These are phyloP conservation scores for Cladosporium sp. DNA, from an alignment of 2,329 filamentous ascomycete species.

Conservation along the genomic window DNA sequence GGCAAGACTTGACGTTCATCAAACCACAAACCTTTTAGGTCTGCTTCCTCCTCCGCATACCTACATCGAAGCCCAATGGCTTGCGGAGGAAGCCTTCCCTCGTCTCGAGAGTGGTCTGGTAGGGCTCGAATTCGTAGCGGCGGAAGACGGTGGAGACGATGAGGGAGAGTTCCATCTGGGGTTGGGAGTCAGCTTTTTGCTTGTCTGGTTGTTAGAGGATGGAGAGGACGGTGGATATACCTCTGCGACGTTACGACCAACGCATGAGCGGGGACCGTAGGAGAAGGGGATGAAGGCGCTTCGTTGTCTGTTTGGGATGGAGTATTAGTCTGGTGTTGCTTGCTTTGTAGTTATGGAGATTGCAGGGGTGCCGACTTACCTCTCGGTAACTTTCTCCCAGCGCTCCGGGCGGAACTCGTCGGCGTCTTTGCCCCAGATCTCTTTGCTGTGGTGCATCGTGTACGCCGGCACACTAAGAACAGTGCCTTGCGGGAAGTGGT, in stretches of 20 bases:
- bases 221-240: background rate
- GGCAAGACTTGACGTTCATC: no score
- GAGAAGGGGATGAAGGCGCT: constrained; percentile 39
- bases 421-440: constrained; percentile 40
- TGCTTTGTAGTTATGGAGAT: background rate
- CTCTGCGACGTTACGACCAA: constrained; percentile 40
- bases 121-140: constrained; percentile 33
- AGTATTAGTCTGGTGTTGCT: background rate
- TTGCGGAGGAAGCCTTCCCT: constrained; percentile 34
- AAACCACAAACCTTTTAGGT: no score
- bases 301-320: constrained; percentile 27
- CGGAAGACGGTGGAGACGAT: constrained; percentile 36
- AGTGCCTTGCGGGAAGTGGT: constrained; percentile 58
- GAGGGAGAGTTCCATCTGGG: constrained; percentile 37
- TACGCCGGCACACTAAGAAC: constrained; percentile 39
- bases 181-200: background rate
- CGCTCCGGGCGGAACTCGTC: constrained; percentile 38
- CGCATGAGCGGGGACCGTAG: constrained; percentile 40
- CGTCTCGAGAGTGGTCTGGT: constrained; percentile 32
- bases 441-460: constrained; percentile 37
- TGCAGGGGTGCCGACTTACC: background rate
- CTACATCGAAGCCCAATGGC: constrained; percentile 18
- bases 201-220: no score
- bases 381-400: constrained; percentile 37
- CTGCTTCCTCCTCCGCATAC: constrained; percentile 10